Evolutionary conservation across 1,284 basidiomycete genomes (phyloP), one percentile per base, ranked within the genome.

Genomic region (Earliella scabrosa): DNA sequence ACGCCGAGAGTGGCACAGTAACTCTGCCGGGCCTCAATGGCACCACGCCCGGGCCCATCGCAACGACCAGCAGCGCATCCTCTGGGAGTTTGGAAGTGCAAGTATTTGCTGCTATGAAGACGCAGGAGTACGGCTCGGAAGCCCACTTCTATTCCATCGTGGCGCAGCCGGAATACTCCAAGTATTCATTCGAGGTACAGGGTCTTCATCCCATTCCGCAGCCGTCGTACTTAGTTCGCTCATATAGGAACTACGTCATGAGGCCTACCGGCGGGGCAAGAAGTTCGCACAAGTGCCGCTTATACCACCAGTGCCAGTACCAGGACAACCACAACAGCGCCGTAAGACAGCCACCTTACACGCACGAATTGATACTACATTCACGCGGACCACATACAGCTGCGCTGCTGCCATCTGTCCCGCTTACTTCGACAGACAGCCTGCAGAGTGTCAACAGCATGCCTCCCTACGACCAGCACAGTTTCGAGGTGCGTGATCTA

Each of bases 181-280:
- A 56, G 35, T 79, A 75, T 56, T 76, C 74, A 32, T 67, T 64
- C 36, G 80, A 81, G 71, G 79, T 80, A 59, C 52, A 8, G 14
- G 3, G 14, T 35, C 1, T 31, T 24, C 27, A 13, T 20, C 41
- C 32, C 7, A 24, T n/a, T 16, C 5, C 8, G 20, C 21, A 20
- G n/a, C 32, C 5, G 8, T 8, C 9, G 35, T 20, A 23, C 35
- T 20, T 13, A 13, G 10, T 20, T 39, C 36, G 34, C 16, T 9
- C 31, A 48, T 27, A 6, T 48, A 71, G 69, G 69, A 71, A 43
- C 52, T 69, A 9, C 62, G 69, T 18, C 46, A 38, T 13, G 54
- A 60, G 38, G 69, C 69, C 3, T 70, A 70, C 43, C 53, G 58
- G 13, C 48, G 48, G 6, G 68, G 69, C 4, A 67, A 65, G 57